A percentile compares a stretch with the other conserved stretches of the same genome.
These are phyloP conservation scores for Macrolepiota albuminosa DNA, from an alignment of 768 basidiomycete genomes.

Conservation along the genomic window DNA sequence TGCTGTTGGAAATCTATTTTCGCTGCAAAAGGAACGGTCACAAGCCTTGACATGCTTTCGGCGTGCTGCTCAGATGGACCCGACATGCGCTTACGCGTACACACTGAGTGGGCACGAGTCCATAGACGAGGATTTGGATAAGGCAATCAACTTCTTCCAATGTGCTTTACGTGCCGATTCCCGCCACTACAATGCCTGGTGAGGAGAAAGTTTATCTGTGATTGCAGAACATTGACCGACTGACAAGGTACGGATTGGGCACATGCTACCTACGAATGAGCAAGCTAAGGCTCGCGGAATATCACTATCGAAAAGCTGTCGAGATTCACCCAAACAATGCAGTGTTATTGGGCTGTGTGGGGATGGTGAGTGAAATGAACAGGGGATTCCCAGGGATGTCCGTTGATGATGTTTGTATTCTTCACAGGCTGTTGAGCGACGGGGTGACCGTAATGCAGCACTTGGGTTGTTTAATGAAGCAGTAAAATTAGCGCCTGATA, in stretches of 20 bases:
- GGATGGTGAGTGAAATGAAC: constrained; percentile 66
- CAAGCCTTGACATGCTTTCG: constrained; percentile 94
- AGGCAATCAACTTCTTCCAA: constrained; percentile 89
- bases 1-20: constrained; percentile 93
- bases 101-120: constrained; percentile 97
- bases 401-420: constrained; percentile 11
- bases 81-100: constrained; percentile 91
- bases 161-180: constrained; percentile 86
- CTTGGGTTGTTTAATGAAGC: constrained; percentile 80
- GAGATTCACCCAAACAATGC: constrained; percentile 94
- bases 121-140: constrained; percentile 91
- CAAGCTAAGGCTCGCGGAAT: constrained; percentile 90
- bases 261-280: constrained; percentile 94
- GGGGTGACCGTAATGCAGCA: constrained; percentile 72
- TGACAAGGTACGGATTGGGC: constrained; percentile 92
- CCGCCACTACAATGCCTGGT: constrained; percentile 99
- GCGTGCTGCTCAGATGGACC: constrained; percentile 85
- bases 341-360: constrained; percentile 93
- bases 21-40: constrained; percentile 87
- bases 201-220: constrained; percentile 28
- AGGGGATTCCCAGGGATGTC: constrained; percentile 10
- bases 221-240: constrained; percentile 4
- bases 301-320: constrained; percentile 90
- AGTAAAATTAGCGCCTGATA: constrained; percentile 73
- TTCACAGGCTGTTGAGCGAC: constrained; percentile 81